phyloP scores from a whole-genome alignment of 768 basidiomycete genomes.

The Imleria badia region DNA sequence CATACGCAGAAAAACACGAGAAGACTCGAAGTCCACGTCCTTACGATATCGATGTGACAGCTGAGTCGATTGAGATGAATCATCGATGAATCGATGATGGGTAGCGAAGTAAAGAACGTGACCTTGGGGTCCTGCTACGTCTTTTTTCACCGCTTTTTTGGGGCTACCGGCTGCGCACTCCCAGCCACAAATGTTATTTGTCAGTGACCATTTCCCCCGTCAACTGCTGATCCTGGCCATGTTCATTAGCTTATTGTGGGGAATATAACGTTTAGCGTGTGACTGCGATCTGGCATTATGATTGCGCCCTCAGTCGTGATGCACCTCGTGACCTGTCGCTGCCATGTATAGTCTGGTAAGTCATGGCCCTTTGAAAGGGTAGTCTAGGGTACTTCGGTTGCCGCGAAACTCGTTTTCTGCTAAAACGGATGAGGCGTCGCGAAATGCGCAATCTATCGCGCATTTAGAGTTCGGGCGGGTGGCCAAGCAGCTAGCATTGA shows the following conservation, averaged over 20 bases:
- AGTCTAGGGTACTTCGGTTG: not conserved
- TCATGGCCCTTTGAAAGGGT: not conserved
- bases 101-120: slow-evolving; percentile 8
- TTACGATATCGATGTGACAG: slow-evolving; percentile 12
- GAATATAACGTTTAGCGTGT: slow-evolving; percentile 21
- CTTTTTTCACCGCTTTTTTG: not conserved
- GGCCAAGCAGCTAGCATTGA: not conserved
- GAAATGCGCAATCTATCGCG: not conserved
- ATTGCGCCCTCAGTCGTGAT: slow-evolving; percentile 12
- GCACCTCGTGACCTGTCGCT: slow-evolving; percentile 7
- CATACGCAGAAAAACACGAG: slow-evolving; percentile 1
- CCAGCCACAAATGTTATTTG: not conserved
- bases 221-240: slow-evolving; percentile 15
- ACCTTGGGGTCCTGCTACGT: not conserved
- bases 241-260: slow-evolving; percentile 25
- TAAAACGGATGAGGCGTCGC: not conserved
- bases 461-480: not conserved
- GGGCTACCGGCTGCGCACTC: not conserved
- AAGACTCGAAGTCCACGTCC: not conserved
- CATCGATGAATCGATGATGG: not conserved
- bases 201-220: not conserved
- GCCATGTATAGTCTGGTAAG: not conserved
- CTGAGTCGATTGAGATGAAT: not conserved
- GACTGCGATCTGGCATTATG: slow-evolving; percentile 14
- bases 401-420: not conserved